phyloP scores from a whole-genome alignment of 257 asterid genomes.

The Solanum chmielewskii region DNA sequence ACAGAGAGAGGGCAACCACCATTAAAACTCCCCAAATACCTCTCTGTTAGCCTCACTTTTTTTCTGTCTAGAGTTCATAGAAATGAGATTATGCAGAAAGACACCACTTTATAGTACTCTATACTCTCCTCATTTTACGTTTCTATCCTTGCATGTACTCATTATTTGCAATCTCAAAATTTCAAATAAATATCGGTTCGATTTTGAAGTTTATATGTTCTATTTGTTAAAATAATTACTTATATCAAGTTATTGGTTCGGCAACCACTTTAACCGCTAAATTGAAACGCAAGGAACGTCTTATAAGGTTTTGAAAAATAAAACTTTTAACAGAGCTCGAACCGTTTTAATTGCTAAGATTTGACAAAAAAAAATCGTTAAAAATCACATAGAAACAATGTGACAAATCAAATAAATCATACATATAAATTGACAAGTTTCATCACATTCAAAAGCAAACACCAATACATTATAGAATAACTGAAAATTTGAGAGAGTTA shows the following conservation, averaged over 20 bases:
- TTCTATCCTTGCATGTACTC: neutral
- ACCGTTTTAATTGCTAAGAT: too few species aligned
- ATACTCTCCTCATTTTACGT: neutral
- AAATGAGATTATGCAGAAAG: neutral
- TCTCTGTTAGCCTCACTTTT: neutral
- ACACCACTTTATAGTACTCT: neutral
- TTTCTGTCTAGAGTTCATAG: neutral
- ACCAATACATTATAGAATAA: neutral
- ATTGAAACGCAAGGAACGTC: too few species aligned
- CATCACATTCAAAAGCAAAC: neutral
- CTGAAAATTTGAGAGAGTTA: neutral
- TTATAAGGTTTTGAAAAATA: too few species aligned
- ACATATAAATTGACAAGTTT: too few species aligned
- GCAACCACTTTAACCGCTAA: too few species aligned
- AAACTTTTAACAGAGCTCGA: too few species aligned
- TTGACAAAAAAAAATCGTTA: too few species aligned
- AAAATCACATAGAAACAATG: neutral
- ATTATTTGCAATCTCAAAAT: neutral
- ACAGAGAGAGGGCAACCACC: conserved; percentile 1
- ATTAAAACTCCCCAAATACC: neutral
- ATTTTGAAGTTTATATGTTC: neutral
- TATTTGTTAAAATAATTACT: too few species aligned
- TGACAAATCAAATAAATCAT: too few species aligned
- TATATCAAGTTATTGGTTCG: neutral
- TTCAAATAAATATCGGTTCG: rapidly evolving